Conservation (phyloP, 2,329 filamentous ascomycete species). For the Cladosporium sp. region DNA sequence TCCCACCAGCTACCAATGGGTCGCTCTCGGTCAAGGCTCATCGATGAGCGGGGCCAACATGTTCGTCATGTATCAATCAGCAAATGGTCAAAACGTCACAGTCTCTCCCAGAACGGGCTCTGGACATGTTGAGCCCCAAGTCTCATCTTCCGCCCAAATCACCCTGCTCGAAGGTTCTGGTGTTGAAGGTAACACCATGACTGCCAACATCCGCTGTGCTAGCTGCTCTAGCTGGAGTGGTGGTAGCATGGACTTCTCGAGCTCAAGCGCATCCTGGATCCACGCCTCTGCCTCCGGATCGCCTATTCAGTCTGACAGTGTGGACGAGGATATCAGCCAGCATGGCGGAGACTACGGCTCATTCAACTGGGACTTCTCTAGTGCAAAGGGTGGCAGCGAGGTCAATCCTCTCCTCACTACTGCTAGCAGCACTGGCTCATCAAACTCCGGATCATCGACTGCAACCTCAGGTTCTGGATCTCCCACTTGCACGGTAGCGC, state of each 20-base stretch:
- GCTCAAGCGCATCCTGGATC: slow-evolving; percentile 46
- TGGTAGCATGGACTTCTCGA: slow-evolving; percentile 48
- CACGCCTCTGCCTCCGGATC: slow-evolving; percentile 45
- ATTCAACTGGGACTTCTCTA: slow-evolving; percentile 46
- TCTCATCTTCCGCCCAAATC: slow-evolving; percentile 41
- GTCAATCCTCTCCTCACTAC: slow-evolving; percentile 40
- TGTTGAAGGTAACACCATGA: slow-evolving; percentile 49
- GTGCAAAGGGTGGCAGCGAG: slow-evolving; percentile 47
- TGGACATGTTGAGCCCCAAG: slow-evolving; percentile 41
- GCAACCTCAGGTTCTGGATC: slow-evolving; percentile 1
- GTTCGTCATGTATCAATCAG: slow-evolving; percentile 55
- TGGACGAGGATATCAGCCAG: slow-evolving; percentile 39
- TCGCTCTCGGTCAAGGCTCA: slow-evolving; percentile 53
- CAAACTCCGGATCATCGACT: slow-evolving; percentile 3
- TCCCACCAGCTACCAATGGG: slow-evolving; percentile 51
- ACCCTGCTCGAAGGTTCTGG: slow-evolving; percentile 52
- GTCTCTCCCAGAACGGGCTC: slow-evolving; percentile 49
- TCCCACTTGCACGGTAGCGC: not conserved
- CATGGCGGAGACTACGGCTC: slow-evolving; percentile 37
- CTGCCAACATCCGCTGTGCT: slow-evolving; percentile 53
- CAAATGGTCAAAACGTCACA: slow-evolving; percentile 52
- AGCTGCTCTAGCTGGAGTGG: slow-evolving; percentile 52
- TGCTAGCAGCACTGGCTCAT: not conserved
- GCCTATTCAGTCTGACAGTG: slow-evolving; percentile 45
- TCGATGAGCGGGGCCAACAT: slow-evolving; percentile 55